These are phyloP conservation scores for Lepidium aucheri DNA, from an alignment of 345 rosid species.

Conservation along the genomic window DNA sequence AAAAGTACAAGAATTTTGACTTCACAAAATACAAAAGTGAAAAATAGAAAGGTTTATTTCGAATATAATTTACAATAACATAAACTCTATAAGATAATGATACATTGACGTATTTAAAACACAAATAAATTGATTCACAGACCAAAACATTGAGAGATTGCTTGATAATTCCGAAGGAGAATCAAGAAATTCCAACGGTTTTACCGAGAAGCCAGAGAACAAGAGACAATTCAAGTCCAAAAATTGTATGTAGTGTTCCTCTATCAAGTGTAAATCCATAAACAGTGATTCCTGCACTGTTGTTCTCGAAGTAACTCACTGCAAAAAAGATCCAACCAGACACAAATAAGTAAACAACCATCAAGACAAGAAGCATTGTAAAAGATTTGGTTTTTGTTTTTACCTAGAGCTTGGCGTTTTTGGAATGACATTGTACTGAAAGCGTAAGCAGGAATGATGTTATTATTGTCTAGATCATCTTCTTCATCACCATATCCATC, in stretches of 20 bases:
- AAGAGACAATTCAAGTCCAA: conserved; percentile 77
- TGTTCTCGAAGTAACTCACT: conserved; percentile 93
- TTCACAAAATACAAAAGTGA: background rate
- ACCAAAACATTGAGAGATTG: background rate
- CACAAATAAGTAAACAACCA: background rate
- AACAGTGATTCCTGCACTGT: conserved; percentile 78
- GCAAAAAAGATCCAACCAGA: conserved; percentile 11
- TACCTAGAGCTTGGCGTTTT: conserved; percentile 91
- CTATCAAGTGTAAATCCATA: conserved; percentile 81
- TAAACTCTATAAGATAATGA: background rate
- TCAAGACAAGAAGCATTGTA: background rate
- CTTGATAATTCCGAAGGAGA: background rate
- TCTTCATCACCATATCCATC: conserved; percentile 71
- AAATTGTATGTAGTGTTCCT: conserved; percentile 75
- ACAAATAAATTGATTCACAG: background rate
- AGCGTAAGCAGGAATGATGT: conserved; percentile 58
- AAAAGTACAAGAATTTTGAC: background rate
- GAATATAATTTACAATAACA: conserved; percentile 8
- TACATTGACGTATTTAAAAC: background rate
- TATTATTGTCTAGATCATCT: conserved; percentile 68
- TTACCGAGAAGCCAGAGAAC: conserved; percentile 95
- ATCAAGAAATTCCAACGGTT: conserved; percentile 64
- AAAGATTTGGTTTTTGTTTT: background rate
- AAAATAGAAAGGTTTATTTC: background rate
- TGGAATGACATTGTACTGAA: conserved; percentile 77